Base-by-base conservation (phyloP, 371 early-diverging fungal genomes). In the Homolaphlyctis polyrhiza region DNA sequence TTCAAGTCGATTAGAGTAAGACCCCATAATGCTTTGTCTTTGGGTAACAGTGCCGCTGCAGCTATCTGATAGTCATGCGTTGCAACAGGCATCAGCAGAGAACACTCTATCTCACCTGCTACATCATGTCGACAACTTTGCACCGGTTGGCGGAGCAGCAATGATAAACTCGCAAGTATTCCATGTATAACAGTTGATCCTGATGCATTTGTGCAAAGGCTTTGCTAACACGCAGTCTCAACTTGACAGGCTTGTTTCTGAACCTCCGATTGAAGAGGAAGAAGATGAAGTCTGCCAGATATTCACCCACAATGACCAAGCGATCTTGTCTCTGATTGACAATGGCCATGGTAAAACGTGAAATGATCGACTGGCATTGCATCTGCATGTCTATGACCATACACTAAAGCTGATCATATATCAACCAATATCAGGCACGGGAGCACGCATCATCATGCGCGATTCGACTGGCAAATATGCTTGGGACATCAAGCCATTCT, bases 381-480 rank as follows among this genome's bases (percentile, higher is more conserved):
- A 0, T 36, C n/a, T 45, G 32, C 32, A 29, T 18, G 21, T 27
- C 70, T 36, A 11, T 0, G 35, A 21, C 13, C 18, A 13, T 13
- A 14, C 0, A 2, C 35, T n/a, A 27, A 25, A 14, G 14, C 58
- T 49, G n/a, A 27, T 21, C 49, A 25, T 5, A 27, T 16, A 54
- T 8, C 14, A 33, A 0, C 2, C 36, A 28, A 13, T 5, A 27
- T 2, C 72, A 73, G 71, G 63, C 6, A 52, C 70, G 3, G 66
- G 71, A 55, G 73, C 79, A 1, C 83, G 90, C 23, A 73, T 90
- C 21, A 83, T 89, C 43, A 71, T 90, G 28, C 83, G 93, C 34
- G 87, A 91, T 67, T 66, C 86, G 43, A 88, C 89, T 4, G 93
- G 93, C 0, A 80, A 89, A 25, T 91, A 90, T 71, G 78, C 81